Conservation (phyloP, 2,329 filamentous ascomycete species). For the Didymella segeticola region DNA sequence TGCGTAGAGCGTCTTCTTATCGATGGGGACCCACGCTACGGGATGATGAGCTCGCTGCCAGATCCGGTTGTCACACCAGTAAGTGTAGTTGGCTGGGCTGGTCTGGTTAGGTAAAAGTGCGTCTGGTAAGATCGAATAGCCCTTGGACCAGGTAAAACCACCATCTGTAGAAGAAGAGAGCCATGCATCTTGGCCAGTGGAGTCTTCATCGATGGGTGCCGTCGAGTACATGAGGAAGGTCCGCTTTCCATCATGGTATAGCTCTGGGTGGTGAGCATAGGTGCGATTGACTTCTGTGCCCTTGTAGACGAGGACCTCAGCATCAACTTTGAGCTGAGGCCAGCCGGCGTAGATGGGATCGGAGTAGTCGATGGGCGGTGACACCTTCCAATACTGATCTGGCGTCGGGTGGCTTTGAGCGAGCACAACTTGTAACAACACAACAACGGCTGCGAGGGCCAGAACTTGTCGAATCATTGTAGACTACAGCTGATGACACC, state of each 20-base stretch:
- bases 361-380: constrained; percentile 20
- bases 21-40: constrained; percentile 18
- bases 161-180: constrained; percentile 21
- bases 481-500: no score
- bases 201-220: constrained; percentile 22
- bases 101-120: constrained; percentile 20
- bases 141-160: constrained; percentile 21
- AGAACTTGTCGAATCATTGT: not conserved
- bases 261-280: constrained; percentile 23
- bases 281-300: constrained; percentile 18
- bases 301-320: constrained; percentile 19
- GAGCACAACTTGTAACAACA: not conserved
- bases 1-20: constrained; percentile 14
- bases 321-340: constrained; percentile 17
- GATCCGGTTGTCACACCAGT: constrained; percentile 22
- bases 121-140: constrained; percentile 17
- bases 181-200: constrained; percentile 21
- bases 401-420: constrained; percentile 9
- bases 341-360: constrained; percentile 20
- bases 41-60: constrained; percentile 24
- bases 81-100: constrained; percentile 19
- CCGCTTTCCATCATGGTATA: constrained; percentile 18
- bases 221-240: constrained; percentile 19
- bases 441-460: not conserved
- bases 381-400: constrained; percentile 19